Conservation (phyloP, 495 filamentous ascomycete genomes). For the Penicillium steckii region DNA sequence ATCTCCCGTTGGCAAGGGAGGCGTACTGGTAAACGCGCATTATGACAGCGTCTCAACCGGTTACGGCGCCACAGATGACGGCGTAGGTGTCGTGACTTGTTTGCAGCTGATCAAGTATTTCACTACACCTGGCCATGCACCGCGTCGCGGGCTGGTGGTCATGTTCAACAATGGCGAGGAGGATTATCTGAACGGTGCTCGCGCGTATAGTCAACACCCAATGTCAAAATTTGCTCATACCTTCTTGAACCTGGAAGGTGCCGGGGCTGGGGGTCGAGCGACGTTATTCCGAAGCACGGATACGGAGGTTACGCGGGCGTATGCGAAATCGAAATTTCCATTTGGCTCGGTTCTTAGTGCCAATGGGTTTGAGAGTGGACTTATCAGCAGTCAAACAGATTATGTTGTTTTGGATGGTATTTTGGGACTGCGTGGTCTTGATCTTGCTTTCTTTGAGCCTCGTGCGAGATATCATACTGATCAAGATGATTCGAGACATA, state of each 20-base stretch:
- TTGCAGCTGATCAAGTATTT: slow-evolving; percentile 91
- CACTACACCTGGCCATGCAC: slow-evolving; percentile 69
- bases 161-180: slow-evolving; percentile 97
- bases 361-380: slow-evolving; percentile 76
- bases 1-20: slow-evolving; percentile 59
- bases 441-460: slow-evolving; percentile 87
- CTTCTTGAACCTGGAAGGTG: slow-evolving; percentile 93
- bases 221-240: slow-evolving; percentile 73
- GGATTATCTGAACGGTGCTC: slow-evolving; percentile 86
- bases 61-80: slow-evolving; percentile 90
- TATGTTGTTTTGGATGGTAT: slow-evolving; percentile 82
- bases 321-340: slow-evolving; percentile 67
- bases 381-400: slow-evolving; percentile 84
- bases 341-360: slow-evolving; percentile 79
- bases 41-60: slow-evolving; percentile 95
- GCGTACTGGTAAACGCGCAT: slow-evolving; percentile 90
- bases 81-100: slow-evolving; percentile 80
- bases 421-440: slow-evolving; percentile 81
- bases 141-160: slow-evolving; percentile 76
- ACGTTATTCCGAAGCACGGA: slow-evolving; percentile 85
- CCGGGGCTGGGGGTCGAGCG: slow-evolving; percentile 88
- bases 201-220: slow-evolving; percentile 81
- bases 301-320: slow-evolving; percentile 78
- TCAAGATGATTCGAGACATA: slow-evolving; percentile 81
- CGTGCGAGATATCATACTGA: slow-evolving; percentile 87